Percentiles rank a stretch among this genome's conserved stretches.
phyloP scores from a whole-genome alignment of 164 flowering plant genomes.

The Cinnamomum chago region DNA sequence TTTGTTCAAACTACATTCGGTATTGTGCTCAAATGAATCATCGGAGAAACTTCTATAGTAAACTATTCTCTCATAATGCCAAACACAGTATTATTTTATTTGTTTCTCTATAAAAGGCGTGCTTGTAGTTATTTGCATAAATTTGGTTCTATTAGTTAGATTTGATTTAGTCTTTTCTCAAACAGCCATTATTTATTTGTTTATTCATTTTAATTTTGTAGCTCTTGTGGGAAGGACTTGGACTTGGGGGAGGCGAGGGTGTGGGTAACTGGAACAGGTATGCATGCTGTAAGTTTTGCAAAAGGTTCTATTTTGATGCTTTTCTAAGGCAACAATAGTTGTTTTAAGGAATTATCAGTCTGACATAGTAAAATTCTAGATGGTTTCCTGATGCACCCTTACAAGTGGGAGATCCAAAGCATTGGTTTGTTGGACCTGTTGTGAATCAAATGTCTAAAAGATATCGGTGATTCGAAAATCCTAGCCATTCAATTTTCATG shows the following conservation, averaged over 20 bases:
- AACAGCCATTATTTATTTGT: background rate
- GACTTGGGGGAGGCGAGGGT: conserved; percentile 63
- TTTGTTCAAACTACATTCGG: too few species aligned
- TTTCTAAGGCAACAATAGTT: background rate
- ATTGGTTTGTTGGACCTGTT: background rate
- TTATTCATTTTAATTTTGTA: conserved; percentile 19
- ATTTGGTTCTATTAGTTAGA: background rate
- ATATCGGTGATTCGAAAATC: background rate
- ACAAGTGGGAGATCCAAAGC: background rate
- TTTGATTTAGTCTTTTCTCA: background rate
- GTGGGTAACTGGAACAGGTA: conserved; percentile 83
- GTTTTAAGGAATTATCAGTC: background rate
- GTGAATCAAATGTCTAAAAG: background rate
- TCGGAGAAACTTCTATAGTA: too few species aligned
- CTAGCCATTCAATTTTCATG: background rate
- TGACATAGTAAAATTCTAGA: background rate
- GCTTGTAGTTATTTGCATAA: background rate
- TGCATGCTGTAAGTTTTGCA: background rate
- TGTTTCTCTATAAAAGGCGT: too few species aligned
- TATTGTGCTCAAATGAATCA: too few species aligned
- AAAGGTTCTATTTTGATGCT: background rate
- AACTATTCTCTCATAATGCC: background rate
- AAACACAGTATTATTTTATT: background rate
- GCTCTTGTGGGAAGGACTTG: conserved; percentile 91
- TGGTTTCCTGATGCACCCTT: background rate